Base-by-base conservation (phyloP, 2,329 filamentous ascomycete genomes). In the Aspergillus sp. region DNA sequence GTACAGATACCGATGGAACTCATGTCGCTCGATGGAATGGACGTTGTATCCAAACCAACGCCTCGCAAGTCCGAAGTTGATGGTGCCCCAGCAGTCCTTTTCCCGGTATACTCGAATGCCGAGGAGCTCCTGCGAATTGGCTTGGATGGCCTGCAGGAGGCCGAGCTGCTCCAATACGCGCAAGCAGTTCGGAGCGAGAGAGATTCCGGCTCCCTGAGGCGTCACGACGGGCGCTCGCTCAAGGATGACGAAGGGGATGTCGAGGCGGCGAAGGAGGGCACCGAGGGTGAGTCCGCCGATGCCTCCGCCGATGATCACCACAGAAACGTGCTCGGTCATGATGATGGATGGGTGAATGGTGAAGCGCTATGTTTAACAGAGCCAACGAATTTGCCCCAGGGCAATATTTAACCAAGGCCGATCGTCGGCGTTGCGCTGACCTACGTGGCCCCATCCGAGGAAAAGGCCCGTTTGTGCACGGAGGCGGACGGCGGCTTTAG, bases 201-300 rank as follows among this genome's bases (percentile, higher is more conserved):
- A 56, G 22, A 56, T 56, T 3, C 54, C 47, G 7, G 54, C 54
- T 4, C 54, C 54, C 31, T 50, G 45, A 22, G 54, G 54, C 6
- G 46, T 31, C 6, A 56, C 46, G n/a, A 42, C 54, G 4, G 54
- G 26, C 4, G 46, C 49, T 12, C 54, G 54, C 36, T 56, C 54
- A 12, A 56, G 32, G 14, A 56, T 47, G n/a, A 42, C 32, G 49
- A 36, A 56, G 47, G 14, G 31, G 12, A 56, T 32, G 9, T 49
- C 54, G 24, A 52, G 22, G 6, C 18, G n/a, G 6, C 39, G 31
- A 11, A 47, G 49, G 16, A 56, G n/a, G 18, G 32, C 39, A 12
- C 45, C 54, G 14, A 56, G 54, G 2, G 54, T 56, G 20, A 56
- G 26, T 7, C 54, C 54, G 6, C 47, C 54, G 45, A 56, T 56